phyloP scores from a whole-genome alignment of 768 basidiomycete genomes.

The Naganishia vishniacii region DNA sequence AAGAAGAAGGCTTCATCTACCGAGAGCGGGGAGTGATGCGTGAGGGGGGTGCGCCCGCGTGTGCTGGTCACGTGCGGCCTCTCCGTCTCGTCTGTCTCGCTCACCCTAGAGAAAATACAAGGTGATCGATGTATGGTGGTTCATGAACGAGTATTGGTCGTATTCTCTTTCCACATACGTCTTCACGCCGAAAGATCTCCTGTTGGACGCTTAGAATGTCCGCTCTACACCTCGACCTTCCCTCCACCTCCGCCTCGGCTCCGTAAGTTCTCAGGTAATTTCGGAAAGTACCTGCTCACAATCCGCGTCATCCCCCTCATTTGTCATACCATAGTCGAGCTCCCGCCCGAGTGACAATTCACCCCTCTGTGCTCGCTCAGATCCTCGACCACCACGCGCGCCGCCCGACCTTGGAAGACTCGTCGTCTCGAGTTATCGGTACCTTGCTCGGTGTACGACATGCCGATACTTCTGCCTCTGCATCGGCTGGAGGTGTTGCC shows the following conservation, averaged over 20 bases:
- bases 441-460: constrained; percentile 82
- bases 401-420: constrained; percentile 67
- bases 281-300: not conserved
- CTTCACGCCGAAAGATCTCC: no score
- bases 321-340: constrained; percentile 29
- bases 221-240: constrained; percentile 25
- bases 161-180: no score
- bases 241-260: constrained; percentile 20
- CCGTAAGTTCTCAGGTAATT: not conserved
- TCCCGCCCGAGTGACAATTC: constrained; percentile 60
- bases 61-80: not conserved
- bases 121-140: constrained; percentile 10
- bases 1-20: no score
- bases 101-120: constrained; percentile 1
- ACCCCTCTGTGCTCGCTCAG: constrained; percentile 86
- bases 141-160: no score
- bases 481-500: constrained; percentile 44
- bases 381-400: constrained; percentile 96
- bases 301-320: not conserved
- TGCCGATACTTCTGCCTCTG: constrained; percentile 39
- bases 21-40: not conserved
- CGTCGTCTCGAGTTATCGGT: constrained; percentile 69
- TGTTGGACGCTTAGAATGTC: no score
- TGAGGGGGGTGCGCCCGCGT: constrained; percentile 5
- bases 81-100: not conserved